phyloP scores from a whole-genome alignment of 495 filamentous ascomycete species.

The Recurvomyces mirabilis region DNA sequence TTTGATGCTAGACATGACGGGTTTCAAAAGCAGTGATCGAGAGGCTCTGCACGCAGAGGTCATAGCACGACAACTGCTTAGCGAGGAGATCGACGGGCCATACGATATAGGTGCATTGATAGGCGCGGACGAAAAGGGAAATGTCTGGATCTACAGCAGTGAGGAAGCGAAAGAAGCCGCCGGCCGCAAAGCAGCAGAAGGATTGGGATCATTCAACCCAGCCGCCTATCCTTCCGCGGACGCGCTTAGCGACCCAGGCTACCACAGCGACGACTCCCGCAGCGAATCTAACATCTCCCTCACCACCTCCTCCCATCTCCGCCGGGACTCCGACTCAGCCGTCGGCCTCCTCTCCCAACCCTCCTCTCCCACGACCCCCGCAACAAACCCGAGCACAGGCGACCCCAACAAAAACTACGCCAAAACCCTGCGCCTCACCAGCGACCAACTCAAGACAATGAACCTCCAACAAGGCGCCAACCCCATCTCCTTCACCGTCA shows the following conservation, averaged over 20 bases:
- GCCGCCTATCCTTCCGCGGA: constrained; percentile 49
- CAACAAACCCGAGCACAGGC: constrained; percentile 29
- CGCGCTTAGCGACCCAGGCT: constrained; percentile 82
- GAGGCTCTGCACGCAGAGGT: constrained; percentile 84
- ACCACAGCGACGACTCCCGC: constrained; percentile 70
- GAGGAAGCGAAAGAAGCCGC: constrained; percentile 85
- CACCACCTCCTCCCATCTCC: constrained; percentile 29
- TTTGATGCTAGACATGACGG: constrained; percentile 96
- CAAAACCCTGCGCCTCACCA: constrained; percentile 92
- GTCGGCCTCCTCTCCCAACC: constrained; percentile 62
- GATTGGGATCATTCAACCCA: constrained; percentile 41
- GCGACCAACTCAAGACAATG: constrained; percentile 83
- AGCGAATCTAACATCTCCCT: constrained; percentile 24
- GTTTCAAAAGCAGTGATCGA: constrained; percentile 86
- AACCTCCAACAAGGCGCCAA: constrained; percentile 76
- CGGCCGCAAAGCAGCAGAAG: constrained; percentile 36
- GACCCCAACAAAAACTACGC: constrained; percentile 81
- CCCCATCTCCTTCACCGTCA: constrained; percentile 90
- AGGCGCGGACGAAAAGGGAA: constrained; percentile 86
- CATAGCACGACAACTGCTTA: constrained; percentile 87
- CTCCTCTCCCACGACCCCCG: constrained; percentile 53
- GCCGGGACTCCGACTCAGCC: constrained; percentile 40
- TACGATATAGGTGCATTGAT: constrained; percentile 95
- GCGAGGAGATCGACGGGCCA: constrained; percentile 85
- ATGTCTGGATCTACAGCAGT: constrained; percentile 97